A percentile compares a stretch with the other conserved stretches of the same genome.
Conservation (phyloP, 2,329 filamentous ascomycete genomes). For the Fusarium sp. region DNA sequence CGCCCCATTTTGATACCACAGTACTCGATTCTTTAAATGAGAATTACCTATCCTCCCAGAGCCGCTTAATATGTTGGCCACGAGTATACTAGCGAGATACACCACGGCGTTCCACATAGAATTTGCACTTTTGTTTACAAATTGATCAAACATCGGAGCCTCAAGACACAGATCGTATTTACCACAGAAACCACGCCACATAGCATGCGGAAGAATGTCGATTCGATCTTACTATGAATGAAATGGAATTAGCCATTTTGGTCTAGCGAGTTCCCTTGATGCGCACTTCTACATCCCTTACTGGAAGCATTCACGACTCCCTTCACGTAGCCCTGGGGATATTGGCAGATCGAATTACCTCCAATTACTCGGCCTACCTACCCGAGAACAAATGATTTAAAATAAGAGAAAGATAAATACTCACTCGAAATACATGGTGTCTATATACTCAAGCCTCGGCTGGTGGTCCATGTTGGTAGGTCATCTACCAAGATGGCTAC, state of each 20-base stretch:
- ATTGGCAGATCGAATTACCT: not conserved
- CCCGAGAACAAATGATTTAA: too few species aligned
- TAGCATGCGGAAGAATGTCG: not conserved
- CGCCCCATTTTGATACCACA: not conserved
- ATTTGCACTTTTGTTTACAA: not conserved
- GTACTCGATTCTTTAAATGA: too few species aligned
- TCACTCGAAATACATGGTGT: not conserved
- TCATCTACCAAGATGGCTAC: not conserved
- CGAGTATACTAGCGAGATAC: fast-evolving
- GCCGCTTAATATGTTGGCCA: not conserved
- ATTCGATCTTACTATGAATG: not conserved
- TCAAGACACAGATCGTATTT: not conserved
- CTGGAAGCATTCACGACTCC: not conserved
- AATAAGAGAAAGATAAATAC: too few species aligned
- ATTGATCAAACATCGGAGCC: not conserved
- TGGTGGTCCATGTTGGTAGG: too few species aligned
- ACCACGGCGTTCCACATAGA: fast-evolving
- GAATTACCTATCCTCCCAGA: fast-evolving
- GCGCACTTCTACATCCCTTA: not conserved
- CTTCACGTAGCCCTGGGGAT: not conserved
- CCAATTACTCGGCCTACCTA: too few species aligned
- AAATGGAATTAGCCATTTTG: not conserved
- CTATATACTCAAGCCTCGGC: not conserved
- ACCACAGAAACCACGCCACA: not conserved
- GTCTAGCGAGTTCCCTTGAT: not conserved